Base-by-base conservation (phyloP, 768 basidiomycete species). In the Mycena floridula region DNA sequence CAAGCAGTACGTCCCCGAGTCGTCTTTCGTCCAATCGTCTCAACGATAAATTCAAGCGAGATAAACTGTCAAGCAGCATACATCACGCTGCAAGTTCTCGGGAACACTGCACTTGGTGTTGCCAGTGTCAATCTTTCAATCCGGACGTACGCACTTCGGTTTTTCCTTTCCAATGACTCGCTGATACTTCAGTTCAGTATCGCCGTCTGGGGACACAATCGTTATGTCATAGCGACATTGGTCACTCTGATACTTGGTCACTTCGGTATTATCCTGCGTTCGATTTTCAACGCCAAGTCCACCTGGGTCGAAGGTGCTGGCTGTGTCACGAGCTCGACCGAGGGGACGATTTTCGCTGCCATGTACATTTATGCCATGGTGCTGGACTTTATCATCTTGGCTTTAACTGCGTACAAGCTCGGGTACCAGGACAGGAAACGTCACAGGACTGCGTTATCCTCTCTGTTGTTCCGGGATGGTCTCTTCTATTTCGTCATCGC, bases 311-410 rank as follows among this genome's bases (percentile, higher is more conserved):
- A 59, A 13, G 32, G 49, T 21, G 37, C 44, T 15, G 73, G 73
- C 2, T 74, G 72, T 48, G 58, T 55, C 3, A 72, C 74, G 36
- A 49, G 62, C n/a, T 38, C 62, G 18, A 70, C 68, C 21, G 64
- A 69, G 49, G 74, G 65, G 46, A 70, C 57, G 8, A 50, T 72
- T 41, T 70, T 74, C 36, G 65, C 73, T 11, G 68, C 67, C 12
- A 70, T 68, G 1, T 74, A 73, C 40, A 69, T 73, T 30, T 74
- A 75, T 43, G 64, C 73, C 35, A 76, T 74, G 73, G 50, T 59
- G 42, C 69, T 75, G 49, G 74, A 75, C 44, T 56, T 68, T 13
- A 36, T 64, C 18, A 68, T 74, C 18, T 60, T 75, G 28, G 54
- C 55, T 39, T 50, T 74, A 44, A 68, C 64, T 1, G 70, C 61